Base-by-base conservation (phyloP, 2,329 filamentous ascomycete genomes). In the Colletotrichum eremochloae region DNA sequence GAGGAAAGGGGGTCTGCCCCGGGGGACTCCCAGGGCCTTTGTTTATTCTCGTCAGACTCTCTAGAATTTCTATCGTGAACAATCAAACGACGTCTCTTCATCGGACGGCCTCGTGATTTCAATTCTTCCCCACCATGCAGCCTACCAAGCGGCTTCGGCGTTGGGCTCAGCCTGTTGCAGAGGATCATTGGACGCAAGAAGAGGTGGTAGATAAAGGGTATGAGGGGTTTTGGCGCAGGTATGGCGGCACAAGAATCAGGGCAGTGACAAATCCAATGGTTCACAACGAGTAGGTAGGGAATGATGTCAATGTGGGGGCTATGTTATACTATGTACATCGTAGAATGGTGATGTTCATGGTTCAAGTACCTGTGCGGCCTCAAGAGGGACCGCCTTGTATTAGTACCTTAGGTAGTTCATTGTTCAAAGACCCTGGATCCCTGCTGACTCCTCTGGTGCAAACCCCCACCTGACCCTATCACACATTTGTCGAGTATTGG, bases 21-120 rank as follows among this genome's bases (percentile, higher is more conserved):
- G 36, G 15, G 6, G 55, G 38, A 58, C n/a, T 52, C 18, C 29
- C 18, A 46, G 24, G 9, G n/a, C 24, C 36, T 48, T 38, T 40
- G 53, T 40, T 15, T 36, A 6, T 62, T 62, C 31, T 15, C 29
- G 15, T 62, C 58, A 62, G 42, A 36, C 58, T 60, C 50, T 58
- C 29, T 44, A 36, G 65, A 20, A 33, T n/a, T 57, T 48, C 52
- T 42, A 44, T 55, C n/a, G 29, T 31, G 14, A 64, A 46, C 66
- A 42, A 65, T 40, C 50, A 55, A 18, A 58, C 66, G 66, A 72
- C 69, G 60, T 69, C 66, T 64, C 66, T 69, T 46, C 33, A 20
- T 20, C 60, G 60, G 24, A 38, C 31, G 38, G n/a, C 33, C 24
- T 29, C 42, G 14, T n/a, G 60, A 4, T 63, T 40, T 33, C 20